A percentile compares a stretch with the other conserved stretches of the same genome.
Evolutionary conservation across 192 early-diverging fungal genomes (phyloP).

Genomic region (Funneliformis mosseae): DNA sequence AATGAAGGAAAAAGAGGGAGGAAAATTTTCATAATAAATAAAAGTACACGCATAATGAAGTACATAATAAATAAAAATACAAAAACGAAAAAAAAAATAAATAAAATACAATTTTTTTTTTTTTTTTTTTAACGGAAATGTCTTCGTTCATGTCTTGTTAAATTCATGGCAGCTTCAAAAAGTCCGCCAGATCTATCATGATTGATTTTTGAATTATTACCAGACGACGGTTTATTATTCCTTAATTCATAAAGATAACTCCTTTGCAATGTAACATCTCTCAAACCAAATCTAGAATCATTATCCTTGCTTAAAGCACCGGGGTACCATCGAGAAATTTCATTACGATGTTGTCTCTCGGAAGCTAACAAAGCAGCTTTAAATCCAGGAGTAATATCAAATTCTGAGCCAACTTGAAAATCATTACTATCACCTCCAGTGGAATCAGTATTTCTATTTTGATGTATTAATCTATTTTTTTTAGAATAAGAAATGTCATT

Average conservation of each 20-base stretch:
- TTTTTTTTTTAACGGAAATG: background rate
- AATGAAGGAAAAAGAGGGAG: no score
- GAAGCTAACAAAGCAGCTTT: constrained; percentile 19
- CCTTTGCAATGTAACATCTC: background rate
- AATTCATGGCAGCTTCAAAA: background rate
- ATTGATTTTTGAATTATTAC: background rate
- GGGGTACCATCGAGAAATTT: constrained; percentile 29
- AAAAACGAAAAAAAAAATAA: no score
- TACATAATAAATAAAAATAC: no score
- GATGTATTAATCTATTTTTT: background rate
- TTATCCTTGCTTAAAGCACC: constrained; percentile 13
- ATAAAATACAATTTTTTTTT: background rate
- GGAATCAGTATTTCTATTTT: background rate
- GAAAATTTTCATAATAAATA: no score
- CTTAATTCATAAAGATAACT: constrained; percentile 33
- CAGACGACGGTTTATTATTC: background rate
- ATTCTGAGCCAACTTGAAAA: constrained; percentile 28
- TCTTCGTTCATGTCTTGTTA: background rate
- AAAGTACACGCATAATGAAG: no score
- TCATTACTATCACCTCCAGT: background rate
- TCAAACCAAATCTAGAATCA: constrained; percentile 31
- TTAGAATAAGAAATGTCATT: background rate
- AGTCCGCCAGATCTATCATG: background rate
- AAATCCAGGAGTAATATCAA: constrained; percentile 32
- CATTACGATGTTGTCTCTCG: constrained; percentile 32